Evolutionary conservation across 192 early-diverging fungal species (phyloP), one percentile per base, ranked within the genome.

Genomic region (Allomyces macrogynus): DNA sequence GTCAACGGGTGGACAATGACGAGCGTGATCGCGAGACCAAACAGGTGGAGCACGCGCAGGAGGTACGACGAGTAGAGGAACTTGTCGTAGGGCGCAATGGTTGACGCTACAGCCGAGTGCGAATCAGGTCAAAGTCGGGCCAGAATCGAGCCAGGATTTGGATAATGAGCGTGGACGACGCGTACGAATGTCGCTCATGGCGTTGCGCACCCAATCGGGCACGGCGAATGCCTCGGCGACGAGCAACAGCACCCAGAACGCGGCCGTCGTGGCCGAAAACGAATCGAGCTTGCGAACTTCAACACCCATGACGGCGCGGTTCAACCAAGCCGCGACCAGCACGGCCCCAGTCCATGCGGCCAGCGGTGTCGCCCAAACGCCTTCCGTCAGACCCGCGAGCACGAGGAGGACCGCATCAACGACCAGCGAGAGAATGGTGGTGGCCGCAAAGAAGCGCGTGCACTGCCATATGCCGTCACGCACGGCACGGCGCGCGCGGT

Each of bases 21-120:
- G 12, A 25, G 16, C 40, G 62, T 63, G 12, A 63, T 14, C 4
- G n/a, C 4, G 18, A 63, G 62, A 1, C 14, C 23, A n/a, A 25
- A 57, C 64, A 10, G 69, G 66, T 7, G 68, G 43, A 22, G 3
- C 8, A 72, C 74, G 74, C 26, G 72, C 63, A 14, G 26, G 49
- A 57, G 12, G 16, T n/a, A 57, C 49, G 49, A 14, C 49, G 49
- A 14, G 20, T 20, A 57, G 3, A 57, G 49, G 49, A 20, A 57
- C 49, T 57, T n/a, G 49, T 57, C 49, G 20, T 20, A 57, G 12
- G 49, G 49, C 8, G 49, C 49, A n/a, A 57, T 57, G 16, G 32
- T 40, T 7, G 32, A 40, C 32, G 32, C 32, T 40, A 40, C 32
- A 40, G 8, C n/a, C 32, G 32, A 7, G 32, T 8, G 32, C 32